phyloP scores from a whole-genome alignment of 2,329 filamentous ascomycete genomes.

The Claviceps sp. region DNA sequence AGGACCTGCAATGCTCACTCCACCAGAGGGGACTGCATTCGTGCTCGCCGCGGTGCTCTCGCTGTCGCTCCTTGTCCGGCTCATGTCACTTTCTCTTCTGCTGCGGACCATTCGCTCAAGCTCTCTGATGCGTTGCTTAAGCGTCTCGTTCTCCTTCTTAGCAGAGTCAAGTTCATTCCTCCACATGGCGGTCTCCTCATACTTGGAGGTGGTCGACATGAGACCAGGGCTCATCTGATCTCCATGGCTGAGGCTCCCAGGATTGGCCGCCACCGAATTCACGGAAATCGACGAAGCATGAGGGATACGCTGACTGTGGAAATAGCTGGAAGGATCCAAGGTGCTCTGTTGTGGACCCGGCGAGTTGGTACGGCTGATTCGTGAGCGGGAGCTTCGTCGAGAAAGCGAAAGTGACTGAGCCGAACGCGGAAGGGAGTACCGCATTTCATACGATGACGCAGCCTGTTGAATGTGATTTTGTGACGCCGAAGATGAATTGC shows the following conservation, averaged over 20 bases:
- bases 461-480: conserved; percentile 29
- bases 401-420: conserved; percentile 32
- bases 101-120: conserved; percentile 43
- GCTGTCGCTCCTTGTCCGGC: conserved; percentile 36
- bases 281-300: conserved; percentile 17
- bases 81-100: conserved; percentile 32
- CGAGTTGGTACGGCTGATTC: conserved; percentile 37
- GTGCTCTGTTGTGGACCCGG: conserved; percentile 32
- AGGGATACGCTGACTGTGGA: conserved; percentile 33
- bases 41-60: conserved; percentile 39
- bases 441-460: conserved; percentile 23
- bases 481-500: conserved; percentile 46
- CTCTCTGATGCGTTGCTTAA: conserved; percentile 49
- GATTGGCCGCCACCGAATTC: conserved; percentile 28
- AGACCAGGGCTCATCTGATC: conserved; percentile 39
- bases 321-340: conserved; percentile 30
- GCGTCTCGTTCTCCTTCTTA: conserved; percentile 49
- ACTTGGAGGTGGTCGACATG: conserved; percentile 43
- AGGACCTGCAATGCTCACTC: conserved; percentile 31
- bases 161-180: conserved; percentile 46
- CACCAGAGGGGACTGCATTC: conserved; percentile 23
- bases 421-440: conserved; percentile 31
- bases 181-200: conserved; percentile 49
- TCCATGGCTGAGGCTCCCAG: conserved; percentile 19
- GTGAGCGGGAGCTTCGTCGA: conserved; percentile 41